phyloP scores from a whole-genome alignment of 208 protist genomes.

The Leishmania guyanensis region DNA sequence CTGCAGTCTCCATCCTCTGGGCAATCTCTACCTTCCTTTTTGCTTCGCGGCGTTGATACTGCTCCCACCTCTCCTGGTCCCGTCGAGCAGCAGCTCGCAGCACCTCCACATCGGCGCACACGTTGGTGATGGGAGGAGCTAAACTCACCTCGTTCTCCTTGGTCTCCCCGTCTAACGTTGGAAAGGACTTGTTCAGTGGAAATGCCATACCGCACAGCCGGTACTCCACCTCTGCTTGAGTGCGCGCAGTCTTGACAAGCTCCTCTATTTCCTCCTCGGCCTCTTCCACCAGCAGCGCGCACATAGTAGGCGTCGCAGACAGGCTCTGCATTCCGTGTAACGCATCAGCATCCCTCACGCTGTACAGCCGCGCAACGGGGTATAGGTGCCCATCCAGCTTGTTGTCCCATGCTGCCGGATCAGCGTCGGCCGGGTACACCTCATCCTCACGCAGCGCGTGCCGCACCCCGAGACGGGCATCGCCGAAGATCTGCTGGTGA shows the following conservation, averaged over 20 bases:
- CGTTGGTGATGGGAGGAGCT: conserved; percentile 22
- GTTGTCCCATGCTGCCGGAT: conserved; percentile 17
- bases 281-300: conserved; percentile 58
- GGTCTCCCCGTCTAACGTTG: conserved; percentile 1
- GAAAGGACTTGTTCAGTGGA: not conserved
- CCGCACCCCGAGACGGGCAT: conserved; percentile 12
- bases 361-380: conserved; percentile 55
- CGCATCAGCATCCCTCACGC: conserved; percentile 35
- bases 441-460: conserved; percentile 39
- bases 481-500: conserved; percentile 34
- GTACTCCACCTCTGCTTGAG: conserved; percentile 48
- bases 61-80: conserved; percentile 46
- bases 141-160: conserved; percentile 25
- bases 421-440: conserved; percentile 21
- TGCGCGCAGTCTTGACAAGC: conserved; percentile 51
- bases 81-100: conserved; percentile 32
- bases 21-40: not conserved
- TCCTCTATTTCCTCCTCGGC: conserved; percentile 63
- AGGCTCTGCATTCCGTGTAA: conserved; percentile 28
- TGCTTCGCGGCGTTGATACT: conserved; percentile 38
- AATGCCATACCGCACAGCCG: conserved; percentile 60
- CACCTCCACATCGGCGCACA: conserved; percentile 37
- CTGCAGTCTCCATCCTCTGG: conserved; percentile 1
- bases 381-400: conserved; percentile 10
- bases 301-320: conserved; percentile 43